Evolutionary conservation across 768 basidiomycete genomes (phyloP), one percentile per base, ranked within the genome.

Genomic region (Hericium rajendrae): DNA sequence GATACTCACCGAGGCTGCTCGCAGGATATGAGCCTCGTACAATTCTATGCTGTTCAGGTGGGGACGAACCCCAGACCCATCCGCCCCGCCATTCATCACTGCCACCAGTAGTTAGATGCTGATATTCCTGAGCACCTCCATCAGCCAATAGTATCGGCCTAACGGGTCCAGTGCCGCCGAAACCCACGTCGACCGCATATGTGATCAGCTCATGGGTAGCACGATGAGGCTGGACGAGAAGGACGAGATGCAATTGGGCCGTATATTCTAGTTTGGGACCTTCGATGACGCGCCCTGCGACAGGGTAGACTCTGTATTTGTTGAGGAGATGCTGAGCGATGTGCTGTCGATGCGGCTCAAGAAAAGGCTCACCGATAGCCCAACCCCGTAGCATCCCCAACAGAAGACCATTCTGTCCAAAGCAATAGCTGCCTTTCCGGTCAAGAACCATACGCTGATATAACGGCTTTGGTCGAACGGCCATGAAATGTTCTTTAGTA

Each of bases 151-250:
- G 54, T 26, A 61, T 56, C n/a, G 60, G 60, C n/a, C 60, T 53
- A 6, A 56, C 16, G 38, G 52, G 41, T 2, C 60, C 60, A 8
- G 32, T 53, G 20, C 60, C 58, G 32, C 60, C 60, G 49, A 61
- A 61, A 10, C 60, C 60, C 20, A 59, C 58, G 37, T 61, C 60
- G 20, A 61, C 58, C 40, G 57, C 40, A 43, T 61, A 61, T n/a
- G 56, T 59, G 48, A 51, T 38, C n/a, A 20, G 18, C n/a, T 48
- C 15, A 16, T 39, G 24, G 15, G 49, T 28, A 32, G 6, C 6
- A 32, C 32, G 9, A 32, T 56, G 26, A 20, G 48, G 28, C 48
- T 51, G 41, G 32, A 51, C 48, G 15, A 51, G 49, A 16, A 51
- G 49, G 20, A 51, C 20, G 20, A 51, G 22, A 16, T 51, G 49